A percentile compares a stretch with the other conserved stretches of the same genome.
phyloP scores from a whole-genome alignment of 1,139 yeast genomes.

The Scheffersomyces segobiensis region DNA sequence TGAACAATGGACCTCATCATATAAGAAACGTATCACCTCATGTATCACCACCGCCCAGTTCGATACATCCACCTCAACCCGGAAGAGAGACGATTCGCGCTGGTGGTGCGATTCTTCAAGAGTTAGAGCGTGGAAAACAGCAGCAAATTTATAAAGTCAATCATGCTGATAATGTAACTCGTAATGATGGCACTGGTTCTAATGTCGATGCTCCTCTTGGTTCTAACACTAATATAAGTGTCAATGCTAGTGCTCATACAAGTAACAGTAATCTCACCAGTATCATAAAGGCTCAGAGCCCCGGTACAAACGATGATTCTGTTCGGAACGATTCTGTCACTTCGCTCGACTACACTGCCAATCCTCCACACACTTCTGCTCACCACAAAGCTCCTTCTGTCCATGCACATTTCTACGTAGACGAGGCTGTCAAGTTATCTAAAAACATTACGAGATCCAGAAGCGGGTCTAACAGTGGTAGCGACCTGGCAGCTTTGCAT shows the following conservation, averaged over 20 bases:
- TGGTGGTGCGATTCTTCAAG: constrained; percentile 50
- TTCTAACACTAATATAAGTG: constrained; percentile 5
- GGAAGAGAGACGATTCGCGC: constrained; percentile 47
- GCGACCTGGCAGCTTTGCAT: constrained; percentile 9
- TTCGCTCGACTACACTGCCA: constrained; percentile 27
- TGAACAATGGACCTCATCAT: constrained; percentile 33
- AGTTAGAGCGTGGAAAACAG: constrained; percentile 16
- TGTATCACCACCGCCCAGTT: background rate
- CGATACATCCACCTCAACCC: background rate
- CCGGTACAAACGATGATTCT: constrained; percentile 9
- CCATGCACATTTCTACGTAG: constrained; percentile 81
- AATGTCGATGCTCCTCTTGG: background rate
- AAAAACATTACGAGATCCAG: constrained; percentile 36
- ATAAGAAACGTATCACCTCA: constrained; percentile 1
- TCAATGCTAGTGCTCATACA: constrained; percentile 7
- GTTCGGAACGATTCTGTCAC: constrained; percentile 17
- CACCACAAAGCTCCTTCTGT: constrained; percentile 63
- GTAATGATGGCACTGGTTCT: background rate
- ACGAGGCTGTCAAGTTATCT: constrained; percentile 62
- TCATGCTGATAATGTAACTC: background rate
- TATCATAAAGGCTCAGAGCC: constrained; percentile 10
- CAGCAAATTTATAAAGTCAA: background rate
- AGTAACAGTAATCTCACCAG: background rate
- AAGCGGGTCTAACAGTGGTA: constrained; percentile 38
- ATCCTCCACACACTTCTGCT: constrained; percentile 31